Conservation (phyloP, 148 eudicot genomes). For the Hydrangea macrophylla region DNA sequence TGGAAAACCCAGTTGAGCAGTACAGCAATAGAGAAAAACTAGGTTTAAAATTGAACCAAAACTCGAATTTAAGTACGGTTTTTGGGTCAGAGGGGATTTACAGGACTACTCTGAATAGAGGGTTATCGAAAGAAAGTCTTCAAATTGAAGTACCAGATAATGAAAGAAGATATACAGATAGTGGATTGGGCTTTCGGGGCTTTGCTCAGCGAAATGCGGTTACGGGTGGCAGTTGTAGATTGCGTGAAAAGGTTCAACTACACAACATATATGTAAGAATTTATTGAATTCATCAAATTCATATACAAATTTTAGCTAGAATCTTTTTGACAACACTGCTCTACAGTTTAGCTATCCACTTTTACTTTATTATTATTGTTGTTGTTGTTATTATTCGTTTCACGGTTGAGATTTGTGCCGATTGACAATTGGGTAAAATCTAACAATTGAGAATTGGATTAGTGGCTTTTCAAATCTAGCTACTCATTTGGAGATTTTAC, state of each 20-base stretch:
- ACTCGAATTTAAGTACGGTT: constrained; percentile 6
- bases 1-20: constrained; percentile 13
- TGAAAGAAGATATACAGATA: constrained; percentile 35
- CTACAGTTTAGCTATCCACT: too few relatives aligned
- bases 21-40: constrained; percentile 25
- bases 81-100: neutral
- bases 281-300: neutral
- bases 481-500: too few relatives aligned
- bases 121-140: constrained; percentile 44
- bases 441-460: too few relatives aligned
- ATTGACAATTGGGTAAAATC: too few relatives aligned
- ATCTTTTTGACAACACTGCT: too few relatives aligned
- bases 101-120: constrained; percentile 54
- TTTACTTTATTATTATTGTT: too few relatives aligned
- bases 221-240: constrained; percentile 31
- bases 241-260: constrained; percentile 21
- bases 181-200: constrained; percentile 23
- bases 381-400: too few relatives aligned
- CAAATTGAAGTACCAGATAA: constrained; percentile 46
- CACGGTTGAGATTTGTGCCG: too few relatives aligned
- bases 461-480: too few relatives aligned
- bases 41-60: constrained; percentile 15
- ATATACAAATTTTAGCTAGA: too few relatives aligned
- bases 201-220: constrained; percentile 26
- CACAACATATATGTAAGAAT: constrained; percentile 47